These are phyloP conservation scores for Colletotrichum sp. DNA, from an alignment of 2,329 filamentous ascomycete species.

Conservation along the genomic window DNA sequence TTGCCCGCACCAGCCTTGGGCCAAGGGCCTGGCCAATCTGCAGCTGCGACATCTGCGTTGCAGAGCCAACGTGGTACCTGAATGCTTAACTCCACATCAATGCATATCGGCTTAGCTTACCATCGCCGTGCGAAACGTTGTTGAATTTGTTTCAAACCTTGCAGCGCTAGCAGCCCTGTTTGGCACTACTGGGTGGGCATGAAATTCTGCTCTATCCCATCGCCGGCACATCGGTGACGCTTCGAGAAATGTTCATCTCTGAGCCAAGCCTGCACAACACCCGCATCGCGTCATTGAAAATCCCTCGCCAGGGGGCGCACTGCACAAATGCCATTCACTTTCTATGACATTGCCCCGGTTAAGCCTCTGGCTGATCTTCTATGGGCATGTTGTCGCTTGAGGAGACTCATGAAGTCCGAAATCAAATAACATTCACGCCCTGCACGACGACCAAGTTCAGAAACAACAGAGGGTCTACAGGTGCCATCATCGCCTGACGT, in stretches of 20 bases:
- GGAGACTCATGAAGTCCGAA: not conserved
- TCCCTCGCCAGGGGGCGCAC: not conserved
- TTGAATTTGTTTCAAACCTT: constrained; percentile 10
- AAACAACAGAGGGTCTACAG: not conserved
- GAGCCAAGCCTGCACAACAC: not conserved
- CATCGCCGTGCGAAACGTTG: constrained; percentile 2
- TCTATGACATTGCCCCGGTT: not conserved
- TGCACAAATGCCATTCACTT: not conserved
- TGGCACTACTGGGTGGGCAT: not conserved
- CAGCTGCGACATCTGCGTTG: not conserved
- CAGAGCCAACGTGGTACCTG: not conserved
- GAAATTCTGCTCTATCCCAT: not conserved
- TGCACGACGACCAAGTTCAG: not conserved
- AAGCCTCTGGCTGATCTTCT: not conserved
- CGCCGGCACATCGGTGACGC: not conserved
- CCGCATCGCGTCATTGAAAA: not conserved
- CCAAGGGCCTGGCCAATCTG: not conserved
- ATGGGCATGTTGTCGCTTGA: not conserved
- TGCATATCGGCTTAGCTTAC: not conserved
- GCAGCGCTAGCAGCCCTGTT: not conserved
- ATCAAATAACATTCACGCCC: not conserved
- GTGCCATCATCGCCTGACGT: not conserved
- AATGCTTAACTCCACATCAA: not conserved
- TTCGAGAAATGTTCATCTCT: constrained; percentile 10
- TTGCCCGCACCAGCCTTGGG: not conserved